Percentiles rank a stretch among this genome's conserved stretches.
phyloP scores from a whole-genome alignment of 805 yeast genomes.

The Hanseniaspora nectarophila region DNA sequence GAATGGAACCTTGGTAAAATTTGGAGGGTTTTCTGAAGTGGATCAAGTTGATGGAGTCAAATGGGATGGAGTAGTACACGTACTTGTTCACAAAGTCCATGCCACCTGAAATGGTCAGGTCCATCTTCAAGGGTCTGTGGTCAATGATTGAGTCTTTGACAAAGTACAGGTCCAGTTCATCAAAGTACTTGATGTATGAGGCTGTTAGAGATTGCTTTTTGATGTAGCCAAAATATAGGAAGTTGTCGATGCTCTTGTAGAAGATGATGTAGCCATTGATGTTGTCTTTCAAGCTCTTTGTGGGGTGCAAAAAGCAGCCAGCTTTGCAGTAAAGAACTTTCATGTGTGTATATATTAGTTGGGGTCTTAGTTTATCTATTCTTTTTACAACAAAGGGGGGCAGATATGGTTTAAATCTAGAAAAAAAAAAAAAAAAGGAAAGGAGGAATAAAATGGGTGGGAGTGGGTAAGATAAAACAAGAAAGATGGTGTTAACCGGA shows the following conservation, averaged over 20 bases:
- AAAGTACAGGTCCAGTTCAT: background rate
- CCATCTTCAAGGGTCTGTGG: background rate
- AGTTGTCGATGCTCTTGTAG: conserved; percentile 15
- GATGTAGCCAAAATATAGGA: background rate
- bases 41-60: conserved; percentile 47
- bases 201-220: background rate
- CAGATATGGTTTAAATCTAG: no score
- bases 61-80: conserved; percentile 1
- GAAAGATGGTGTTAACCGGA: no score
- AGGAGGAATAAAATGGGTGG: background rate
- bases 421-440: background rate
- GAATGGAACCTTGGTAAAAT: conserved; percentile 84
- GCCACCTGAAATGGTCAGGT: background rate
- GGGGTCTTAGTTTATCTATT: no score
- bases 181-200: background rate
- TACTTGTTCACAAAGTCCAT: background rate
- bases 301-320: conserved; percentile 75
- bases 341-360: background rate
- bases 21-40: conserved; percentile 71
- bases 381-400: no score
- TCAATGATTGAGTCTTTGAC: background rate
- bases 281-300: conserved; percentile 60
- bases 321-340: conserved; percentile 38
- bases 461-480: background rate
- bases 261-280: conserved; percentile 66